Evolutionary conservation across 306 rosid genomes (phyloP).

Genomic region (Cucurbita maxima): DNA sequence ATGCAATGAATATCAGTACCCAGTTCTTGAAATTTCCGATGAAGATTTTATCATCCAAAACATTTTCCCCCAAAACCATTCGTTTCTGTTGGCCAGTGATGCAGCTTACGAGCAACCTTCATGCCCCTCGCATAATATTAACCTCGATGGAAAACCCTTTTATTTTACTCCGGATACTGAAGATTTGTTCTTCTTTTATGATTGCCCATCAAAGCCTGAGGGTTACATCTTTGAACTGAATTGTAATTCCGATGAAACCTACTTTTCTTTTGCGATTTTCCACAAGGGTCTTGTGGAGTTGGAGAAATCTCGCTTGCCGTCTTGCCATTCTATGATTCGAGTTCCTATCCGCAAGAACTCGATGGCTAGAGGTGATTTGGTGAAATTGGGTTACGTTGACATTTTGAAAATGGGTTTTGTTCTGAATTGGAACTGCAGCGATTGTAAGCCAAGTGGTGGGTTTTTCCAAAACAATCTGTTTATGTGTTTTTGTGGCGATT

Average conservation of each 20-base stretch:
- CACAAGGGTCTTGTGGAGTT: slow-evolving; percentile 24
- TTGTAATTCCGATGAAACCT: slow-evolving; percentile 27
- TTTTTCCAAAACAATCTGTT: background rate
- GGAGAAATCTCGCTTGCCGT: background rate
- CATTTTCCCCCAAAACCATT: slow-evolving; percentile 31
- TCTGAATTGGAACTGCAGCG: slow-evolving; percentile 2
- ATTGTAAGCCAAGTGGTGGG: background rate
- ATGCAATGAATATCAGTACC: slow-evolving; percentile 20
- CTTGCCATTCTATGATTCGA: slow-evolving; percentile 23
- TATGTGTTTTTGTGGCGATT: background rate
- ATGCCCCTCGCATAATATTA: slow-evolving; percentile 23
- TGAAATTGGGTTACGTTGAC: background rate
- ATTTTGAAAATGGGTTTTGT: background rate
- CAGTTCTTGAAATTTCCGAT: slow-evolving; percentile 31
- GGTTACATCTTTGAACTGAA: slow-evolving; percentile 15
- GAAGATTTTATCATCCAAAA: slow-evolving; percentile 24
- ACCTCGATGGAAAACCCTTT: slow-evolving; percentile 31
- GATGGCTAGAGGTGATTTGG: background rate
- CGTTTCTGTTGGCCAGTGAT: slow-evolving; percentile 21
- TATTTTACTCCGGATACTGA: slow-evolving; percentile 8
- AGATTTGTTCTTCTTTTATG: slow-evolving; percentile 40
- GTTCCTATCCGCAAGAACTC: slow-evolving; percentile 18
- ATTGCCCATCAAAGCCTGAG: slow-evolving; percentile 23
- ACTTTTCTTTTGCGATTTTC: slow-evolving; percentile 37
- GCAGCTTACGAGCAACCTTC: slow-evolving; percentile 8